Conservation (phyloP, 2,329 filamentous ascomycete species). For the Clonostachys rhizophaga region DNA sequence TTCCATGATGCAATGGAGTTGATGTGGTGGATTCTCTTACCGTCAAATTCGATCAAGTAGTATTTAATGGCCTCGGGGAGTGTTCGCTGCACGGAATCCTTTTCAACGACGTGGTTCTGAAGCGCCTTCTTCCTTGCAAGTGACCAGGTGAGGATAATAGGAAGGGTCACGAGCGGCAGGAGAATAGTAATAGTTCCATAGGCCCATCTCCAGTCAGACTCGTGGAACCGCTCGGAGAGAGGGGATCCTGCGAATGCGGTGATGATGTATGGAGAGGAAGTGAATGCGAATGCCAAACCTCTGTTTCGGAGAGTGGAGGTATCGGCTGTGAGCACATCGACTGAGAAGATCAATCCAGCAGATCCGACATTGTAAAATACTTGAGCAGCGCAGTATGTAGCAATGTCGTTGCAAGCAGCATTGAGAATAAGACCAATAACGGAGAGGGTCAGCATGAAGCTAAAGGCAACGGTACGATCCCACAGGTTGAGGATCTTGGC, state of each 20-base stretch:
- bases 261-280: constrained; percentile 24
- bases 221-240: constrained; percentile 10
- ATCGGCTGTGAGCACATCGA: constrained; percentile 62
- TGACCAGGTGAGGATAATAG: neutral
- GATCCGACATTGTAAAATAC: constrained; percentile 56
- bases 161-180: constrained; percentile 31
- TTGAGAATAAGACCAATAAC: constrained; percentile 46
- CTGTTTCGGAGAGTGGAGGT: constrained; percentile 28
- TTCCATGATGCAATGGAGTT: no score
- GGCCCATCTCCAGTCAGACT: constrained; percentile 18
- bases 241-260: constrained; percentile 22
- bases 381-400: constrained; percentile 20
- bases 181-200: constrained; percentile 56
- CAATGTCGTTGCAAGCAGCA: constrained; percentile 43
- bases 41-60: no score
- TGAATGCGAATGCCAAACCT: constrained; percentile 19
- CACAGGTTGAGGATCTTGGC: constrained; percentile 29
- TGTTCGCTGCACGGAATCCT: no score
- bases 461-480: constrained; percentile 25
- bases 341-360: constrained; percentile 49
- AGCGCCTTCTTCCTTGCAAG: no score
- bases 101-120: no score
- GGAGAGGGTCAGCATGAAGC: constrained; percentile 18
- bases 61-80: no score
- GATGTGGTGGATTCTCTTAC: no score